Percentiles rank a stretch among this genome's conserved stretches.
phyloP scores from a whole-genome alignment of 2,329 filamentous ascomycete species.

The Pseudocercospora macadamiae region DNA sequence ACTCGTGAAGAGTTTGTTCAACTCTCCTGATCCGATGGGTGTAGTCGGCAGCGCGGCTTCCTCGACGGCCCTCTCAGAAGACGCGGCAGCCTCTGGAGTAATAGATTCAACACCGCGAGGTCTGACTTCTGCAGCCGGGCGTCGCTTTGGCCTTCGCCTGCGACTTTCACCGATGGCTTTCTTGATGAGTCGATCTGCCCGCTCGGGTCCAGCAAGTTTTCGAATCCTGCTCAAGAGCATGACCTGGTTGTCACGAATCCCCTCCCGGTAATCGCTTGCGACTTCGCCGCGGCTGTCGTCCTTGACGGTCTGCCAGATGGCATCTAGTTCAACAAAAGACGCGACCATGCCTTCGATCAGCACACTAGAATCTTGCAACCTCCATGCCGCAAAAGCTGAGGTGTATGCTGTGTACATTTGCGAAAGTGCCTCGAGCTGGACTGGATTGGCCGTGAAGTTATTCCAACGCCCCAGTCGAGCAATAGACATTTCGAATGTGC shows the following conservation, averaged over 20 bases:
- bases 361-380: constrained; percentile 75
- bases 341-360: constrained; percentile 84
- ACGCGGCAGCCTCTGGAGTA: constrained; percentile 19
- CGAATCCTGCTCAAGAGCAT: constrained; percentile 80
- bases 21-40: constrained; percentile 42
- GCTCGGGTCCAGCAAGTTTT: constrained; percentile 71
- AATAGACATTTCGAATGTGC: constrained; percentile 75
- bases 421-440: constrained; percentile 64
- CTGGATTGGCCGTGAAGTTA: constrained; percentile 66
- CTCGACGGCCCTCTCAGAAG: constrained; percentile 26
- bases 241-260: constrained; percentile 79
- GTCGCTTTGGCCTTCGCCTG: constrained; percentile 65
- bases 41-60: constrained; percentile 21
- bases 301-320: constrained; percentile 81
- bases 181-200: constrained; percentile 72
- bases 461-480: constrained; percentile 68
- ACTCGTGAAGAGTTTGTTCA: constrained; percentile 59
- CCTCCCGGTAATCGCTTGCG: constrained; percentile 74
- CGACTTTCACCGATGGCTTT: constrained; percentile 74
- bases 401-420: constrained; percentile 74
- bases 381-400: constrained; percentile 81
- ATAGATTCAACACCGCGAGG: constrained; percentile 59
- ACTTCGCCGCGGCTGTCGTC: constrained; percentile 74
- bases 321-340: constrained; percentile 81
- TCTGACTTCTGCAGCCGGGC: constrained; percentile 69